phyloP scores from a whole-genome alignment of 768 basidiomycete species.

The Cystobasidium onofrii region DNA sequence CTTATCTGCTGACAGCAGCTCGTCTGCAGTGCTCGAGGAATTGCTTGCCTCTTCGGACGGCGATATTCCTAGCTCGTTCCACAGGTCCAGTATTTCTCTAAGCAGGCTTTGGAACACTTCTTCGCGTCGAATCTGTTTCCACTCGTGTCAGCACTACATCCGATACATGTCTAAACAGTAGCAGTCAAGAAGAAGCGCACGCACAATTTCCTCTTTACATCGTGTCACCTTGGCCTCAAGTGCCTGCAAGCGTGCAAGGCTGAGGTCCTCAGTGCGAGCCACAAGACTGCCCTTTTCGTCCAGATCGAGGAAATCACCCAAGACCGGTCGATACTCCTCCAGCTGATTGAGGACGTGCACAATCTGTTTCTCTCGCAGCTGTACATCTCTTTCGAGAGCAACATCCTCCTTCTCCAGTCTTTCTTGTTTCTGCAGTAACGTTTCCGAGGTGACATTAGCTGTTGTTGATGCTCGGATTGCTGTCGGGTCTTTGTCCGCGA shows the following conservation, averaged over 20 bases:
- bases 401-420: conserved; percentile 15
- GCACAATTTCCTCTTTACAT: conserved; percentile 13
- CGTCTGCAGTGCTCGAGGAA: background rate
- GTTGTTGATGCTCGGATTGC: background rate
- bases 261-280: background rate
- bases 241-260: background rate
- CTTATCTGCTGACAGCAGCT: background rate
- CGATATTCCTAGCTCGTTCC: conserved; percentile 1
- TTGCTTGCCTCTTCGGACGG: background rate
- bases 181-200: too few species aligned
- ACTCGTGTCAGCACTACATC: background rate
- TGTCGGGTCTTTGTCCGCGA: background rate
- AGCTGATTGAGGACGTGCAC: background rate
- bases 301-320: conserved; percentile 5
- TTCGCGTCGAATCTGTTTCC: conserved; percentile 5
- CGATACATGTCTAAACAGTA: too few species aligned
- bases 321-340: conserved; percentile 19
- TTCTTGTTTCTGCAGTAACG: background rate
- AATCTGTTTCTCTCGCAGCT: conserved; percentile 5
- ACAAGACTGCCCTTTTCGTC: background rate
- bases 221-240: conserved; percentile 7
- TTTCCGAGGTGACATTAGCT: background rate
- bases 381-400: background rate
- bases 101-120: background rate
- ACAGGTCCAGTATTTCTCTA: background rate